Conservation (phyloP, 2,329 filamentous ascomycete genomes). For the Colletotrichum sp. region DNA sequence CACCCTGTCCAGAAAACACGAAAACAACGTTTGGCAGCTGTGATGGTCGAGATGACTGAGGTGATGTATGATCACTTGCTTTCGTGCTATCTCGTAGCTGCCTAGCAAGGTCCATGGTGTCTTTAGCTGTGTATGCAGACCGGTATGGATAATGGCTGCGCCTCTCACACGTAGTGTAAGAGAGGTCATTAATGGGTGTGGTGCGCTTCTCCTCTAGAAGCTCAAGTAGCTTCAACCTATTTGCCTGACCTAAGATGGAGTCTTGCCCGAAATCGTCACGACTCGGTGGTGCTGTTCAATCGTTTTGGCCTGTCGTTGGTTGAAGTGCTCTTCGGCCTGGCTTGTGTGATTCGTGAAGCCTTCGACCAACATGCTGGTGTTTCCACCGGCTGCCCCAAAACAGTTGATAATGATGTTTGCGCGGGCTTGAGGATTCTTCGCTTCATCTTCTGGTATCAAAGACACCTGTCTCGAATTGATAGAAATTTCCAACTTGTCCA, state of each 20-base stretch:
- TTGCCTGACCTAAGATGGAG: not conserved
- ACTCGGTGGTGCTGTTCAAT: not conserved
- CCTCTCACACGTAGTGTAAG: not conserved
- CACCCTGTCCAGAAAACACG: not conserved
- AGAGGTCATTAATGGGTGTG: not conserved
- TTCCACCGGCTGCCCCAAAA: slow-evolving; percentile 63
- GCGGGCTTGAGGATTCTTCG: not conserved
- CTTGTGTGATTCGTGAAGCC: slow-evolving; percentile 38
- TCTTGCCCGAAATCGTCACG: not conserved
- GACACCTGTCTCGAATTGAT: not conserved
- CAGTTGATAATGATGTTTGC: slow-evolving; percentile 48
- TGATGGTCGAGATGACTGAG: not conserved
- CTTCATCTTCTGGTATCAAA: not conserved
- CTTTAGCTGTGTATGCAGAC: not conserved
- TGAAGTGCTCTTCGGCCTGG: not conserved
- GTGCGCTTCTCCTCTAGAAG: not conserved
- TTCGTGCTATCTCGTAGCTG: not conserved
- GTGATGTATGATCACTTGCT: not conserved
- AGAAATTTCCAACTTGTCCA: not conserved
- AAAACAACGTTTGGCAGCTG: not conserved
- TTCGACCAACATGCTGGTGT: slow-evolving; percentile 56
- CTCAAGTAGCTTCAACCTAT: not conserved
- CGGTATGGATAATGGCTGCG: not conserved
- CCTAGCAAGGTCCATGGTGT: not conserved
- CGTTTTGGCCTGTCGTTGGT: not conserved